Percentiles rank a stretch among this genome's conserved stretches.
phyloP scores from a whole-genome alignment of 192 early-diverging fungal genomes.

The Backusella sp. region DNA sequence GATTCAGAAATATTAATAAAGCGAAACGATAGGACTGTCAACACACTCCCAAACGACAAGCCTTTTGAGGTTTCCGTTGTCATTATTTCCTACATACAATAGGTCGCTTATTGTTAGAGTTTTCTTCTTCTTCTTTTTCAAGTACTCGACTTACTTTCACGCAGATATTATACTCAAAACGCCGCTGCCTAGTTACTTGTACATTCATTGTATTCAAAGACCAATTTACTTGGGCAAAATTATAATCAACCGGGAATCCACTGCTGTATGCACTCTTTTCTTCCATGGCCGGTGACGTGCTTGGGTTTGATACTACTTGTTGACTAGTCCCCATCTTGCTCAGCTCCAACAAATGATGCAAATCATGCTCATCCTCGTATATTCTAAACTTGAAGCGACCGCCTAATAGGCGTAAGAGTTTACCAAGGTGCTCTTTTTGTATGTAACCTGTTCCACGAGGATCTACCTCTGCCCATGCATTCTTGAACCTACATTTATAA shows the following conservation, averaged over 20 bases:
- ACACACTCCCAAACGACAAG: slow-evolving; percentile 25
- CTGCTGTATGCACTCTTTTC: not conserved
- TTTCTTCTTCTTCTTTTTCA: not conserved
- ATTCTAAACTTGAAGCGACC: slow-evolving; percentile 29
- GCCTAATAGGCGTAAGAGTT: not conserved
- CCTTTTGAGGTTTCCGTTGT: slow-evolving; percentile 27
- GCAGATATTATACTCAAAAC: slow-evolving; percentile 44
- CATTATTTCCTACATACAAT: slow-evolving; percentile 26
- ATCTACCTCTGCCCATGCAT: slow-evolving; percentile 39
- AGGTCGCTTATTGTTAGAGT: not conserved
- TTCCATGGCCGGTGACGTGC: not conserved
- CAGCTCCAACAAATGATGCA: not conserved
- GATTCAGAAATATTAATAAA: slow-evolving; percentile 28
- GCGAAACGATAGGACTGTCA: slow-evolving; percentile 22
- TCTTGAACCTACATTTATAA: slow-evolving; percentile 24
- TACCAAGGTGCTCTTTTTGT: slow-evolving; percentile 21
- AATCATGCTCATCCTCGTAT: slow-evolving; percentile 17
- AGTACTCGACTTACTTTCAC: slow-evolving; percentile 27
- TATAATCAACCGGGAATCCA: not conserved
- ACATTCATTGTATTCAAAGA: slow-evolving; percentile 31
- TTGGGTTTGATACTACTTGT: not conserved
- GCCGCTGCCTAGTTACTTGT: slow-evolving; percentile 21
- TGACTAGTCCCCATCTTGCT: not conserved
- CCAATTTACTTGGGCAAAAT: slow-evolving; percentile 8
- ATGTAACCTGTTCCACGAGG: slow-evolving; percentile 28